Base-by-base conservation (phyloP, 345 rosid species). In the Aurinia saxatilis region DNA sequence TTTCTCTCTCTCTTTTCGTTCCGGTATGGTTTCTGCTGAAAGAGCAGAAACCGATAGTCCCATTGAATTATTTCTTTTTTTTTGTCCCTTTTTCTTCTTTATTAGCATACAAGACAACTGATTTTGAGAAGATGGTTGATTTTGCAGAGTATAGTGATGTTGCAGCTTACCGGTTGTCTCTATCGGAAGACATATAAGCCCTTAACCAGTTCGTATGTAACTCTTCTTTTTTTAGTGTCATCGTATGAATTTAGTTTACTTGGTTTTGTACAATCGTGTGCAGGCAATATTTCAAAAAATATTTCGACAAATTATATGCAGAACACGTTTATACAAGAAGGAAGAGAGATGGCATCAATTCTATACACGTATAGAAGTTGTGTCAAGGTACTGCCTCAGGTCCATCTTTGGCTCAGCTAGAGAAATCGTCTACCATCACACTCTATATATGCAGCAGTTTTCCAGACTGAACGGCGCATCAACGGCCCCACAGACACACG, bases 381-480 rank as follows among this genome's bases (percentile, higher is more conserved):
- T 52, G 97, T 93, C 60, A 93, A 93, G 88, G 99, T 97, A 6
- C 84, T 93, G 53, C 97, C 99, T 77, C 99, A 93, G 99, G 99
- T 86, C 42, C 37, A 19, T 40, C 14, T 44, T 38, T 42, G 40
- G 39, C 37, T 19, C 57, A 34, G 54, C 60, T 65, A 30, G 42
- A 38, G 46, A 42, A 19, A 49, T 44, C 49, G 16, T 1, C 46
- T 17, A 38, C 36, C 40, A 3, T 40, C 16, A n/a, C 42, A 18
- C 36, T 35, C 48, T 56, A 42, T 19, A 93, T 63, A 93, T 90
- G 99, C 99, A 93, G 76, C 90, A 96, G 7, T 93, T 93, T 82
- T 93, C 99, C 29, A 84, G 97, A 81, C 97, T 35, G 97, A 93
- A 64, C 69, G 97, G 39, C 87, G 95, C 34, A 93, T 93, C 64